phyloP scores from a whole-genome alignment of 768 basidiomycete genomes.

The Collybia sordida region DNA sequence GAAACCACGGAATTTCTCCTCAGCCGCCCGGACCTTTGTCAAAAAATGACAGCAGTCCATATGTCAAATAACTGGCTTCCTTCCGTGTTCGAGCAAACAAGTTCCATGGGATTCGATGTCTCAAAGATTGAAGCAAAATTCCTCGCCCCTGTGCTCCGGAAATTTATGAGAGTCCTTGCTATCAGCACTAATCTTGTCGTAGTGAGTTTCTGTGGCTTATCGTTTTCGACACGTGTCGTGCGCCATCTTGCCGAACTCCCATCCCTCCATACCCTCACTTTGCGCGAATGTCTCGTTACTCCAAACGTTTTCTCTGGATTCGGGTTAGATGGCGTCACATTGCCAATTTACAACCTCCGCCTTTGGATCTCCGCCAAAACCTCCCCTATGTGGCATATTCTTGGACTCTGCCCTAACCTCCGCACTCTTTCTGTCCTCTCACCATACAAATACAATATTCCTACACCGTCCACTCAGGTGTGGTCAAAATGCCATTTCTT shows the following conservation, averaged over 20 bases:
- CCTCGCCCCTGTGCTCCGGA: background rate
- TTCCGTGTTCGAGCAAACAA: background rate
- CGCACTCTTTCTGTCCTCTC: conserved; percentile 20
- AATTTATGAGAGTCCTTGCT: conserved; percentile 7
- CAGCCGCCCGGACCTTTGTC: conserved; percentile 4
- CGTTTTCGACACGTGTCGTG: conserved; percentile 14
- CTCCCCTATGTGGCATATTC: conserved; percentile 19
- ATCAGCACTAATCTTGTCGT: conserved; percentile 11
- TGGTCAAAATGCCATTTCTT: conserved; percentile 14
- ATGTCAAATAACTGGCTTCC: background rate
- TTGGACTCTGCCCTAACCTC: conserved; percentile 18
- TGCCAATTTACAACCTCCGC: background rate
- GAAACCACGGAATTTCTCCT: conserved; percentile 1
- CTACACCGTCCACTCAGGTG: conserved; percentile 10
- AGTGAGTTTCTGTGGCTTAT: conserved; percentile 16
- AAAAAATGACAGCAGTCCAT: background rate
- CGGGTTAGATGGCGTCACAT: conserved; percentile 17
- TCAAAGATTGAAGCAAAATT: background rate
- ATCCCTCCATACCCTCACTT: conserved; percentile 19
- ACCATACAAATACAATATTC: conserved; percentile 13
- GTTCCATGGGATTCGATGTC: background rate
- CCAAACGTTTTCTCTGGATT: conserved; percentile 13
- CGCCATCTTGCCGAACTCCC: conserved; percentile 14
- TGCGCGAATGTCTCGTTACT: conserved; percentile 6
- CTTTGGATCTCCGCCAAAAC: conserved; percentile 16